phyloP scores from a whole-genome alignment of 2,329 filamentous ascomycete species.

The Anthostomella pinea region DNA sequence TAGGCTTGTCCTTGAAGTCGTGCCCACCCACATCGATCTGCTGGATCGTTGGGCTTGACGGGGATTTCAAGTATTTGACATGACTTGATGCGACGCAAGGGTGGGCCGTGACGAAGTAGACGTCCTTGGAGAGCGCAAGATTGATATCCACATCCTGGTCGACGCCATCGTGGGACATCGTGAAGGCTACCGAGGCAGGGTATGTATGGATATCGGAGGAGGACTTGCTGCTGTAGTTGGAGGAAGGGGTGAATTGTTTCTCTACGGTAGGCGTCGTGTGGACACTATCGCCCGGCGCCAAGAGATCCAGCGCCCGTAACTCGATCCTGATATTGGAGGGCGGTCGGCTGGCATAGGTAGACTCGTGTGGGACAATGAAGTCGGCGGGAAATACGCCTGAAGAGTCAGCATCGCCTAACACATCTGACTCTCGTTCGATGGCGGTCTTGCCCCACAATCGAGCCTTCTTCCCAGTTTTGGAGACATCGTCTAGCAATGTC shows the following conservation, averaged over 20 bases:
- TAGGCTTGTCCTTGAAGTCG: slow-evolving; percentile 41
- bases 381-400: slow-evolving; percentile 56
- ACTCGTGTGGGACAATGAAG: slow-evolving; percentile 60
- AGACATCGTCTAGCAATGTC: slow-evolving; percentile 43
- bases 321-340: slow-evolving; percentile 46
- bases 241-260: slow-evolving; percentile 37
- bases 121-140: slow-evolving; percentile 52
- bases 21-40: slow-evolving; percentile 52
- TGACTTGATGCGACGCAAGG: slow-evolving; percentile 59
- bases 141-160: slow-evolving; percentile 39
- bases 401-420: slow-evolving; percentile 56
- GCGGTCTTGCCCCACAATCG: slow-evolving; percentile 59
- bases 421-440: slow-evolving; percentile 58
- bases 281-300: slow-evolving; percentile 41
- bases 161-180: slow-evolving; percentile 38
- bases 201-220: slow-evolving; percentile 36
- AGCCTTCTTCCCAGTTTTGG: slow-evolving; percentile 51
- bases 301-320: slow-evolving; percentile 50
- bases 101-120: slow-evolving; percentile 64
- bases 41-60: slow-evolving; percentile 57
- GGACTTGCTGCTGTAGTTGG: slow-evolving; percentile 33
- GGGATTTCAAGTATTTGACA: slow-evolving; percentile 57
- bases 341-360: slow-evolving; percentile 46
- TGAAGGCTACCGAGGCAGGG: slow-evolving; percentile 41
- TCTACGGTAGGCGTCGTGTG: slow-evolving; percentile 44